Evolutionary conservation across 768 basidiomycete species (phyloP), one percentile per base, ranked within the genome.

Genomic region (Pleurotus tuoliensis): DNA sequence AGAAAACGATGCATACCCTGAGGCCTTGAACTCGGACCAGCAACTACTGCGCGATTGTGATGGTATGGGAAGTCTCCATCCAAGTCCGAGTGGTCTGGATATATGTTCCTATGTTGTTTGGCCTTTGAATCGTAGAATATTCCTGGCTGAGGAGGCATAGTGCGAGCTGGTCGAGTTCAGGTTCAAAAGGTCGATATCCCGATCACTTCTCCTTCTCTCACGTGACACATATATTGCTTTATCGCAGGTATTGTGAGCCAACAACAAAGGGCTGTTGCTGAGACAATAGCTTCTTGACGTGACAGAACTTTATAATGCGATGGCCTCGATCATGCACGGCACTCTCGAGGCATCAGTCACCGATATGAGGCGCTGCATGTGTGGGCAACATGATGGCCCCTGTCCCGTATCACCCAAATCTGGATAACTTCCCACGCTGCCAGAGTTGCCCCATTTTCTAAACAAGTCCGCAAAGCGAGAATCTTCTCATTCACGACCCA

Each of bases 141-240:
- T 53, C 87, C 87, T 61, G 81, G 83, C 59, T 87, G 85, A 45
- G 87, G 87, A 48, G 86, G 86, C 83, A 87, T 87, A 44, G 27
- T 57, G 9, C 30, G 30, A 34, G 30, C 30, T 34, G 30, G 30
- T 34, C 30, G 30, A 34, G 30, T 34, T 34, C 30, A 34, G 4
- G 30, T 34, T 34, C 30, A 34, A 34, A 34, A 34, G 30, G 30
- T 34, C 30, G 8, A 34, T 11, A 34, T 34, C 30, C 30, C 30
- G 30, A 34, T 34, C 30, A 34, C 30, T 11, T 34, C 30, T 34
- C 30, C 8, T 8, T 30, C 30, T 11, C 11, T 34, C 30, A 34
- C 30, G 30, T 34, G 30, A 34, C 30, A 34, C 30, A 4, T 34
- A 4, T 34, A 34, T 34, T 34, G 30, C 2, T 11, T 34, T 34